Evolutionary conservation across 371 early-diverging fungal species (phyloP), one percentile per base, ranked within the genome.

Genomic region (Mortierella sp.): DNA sequence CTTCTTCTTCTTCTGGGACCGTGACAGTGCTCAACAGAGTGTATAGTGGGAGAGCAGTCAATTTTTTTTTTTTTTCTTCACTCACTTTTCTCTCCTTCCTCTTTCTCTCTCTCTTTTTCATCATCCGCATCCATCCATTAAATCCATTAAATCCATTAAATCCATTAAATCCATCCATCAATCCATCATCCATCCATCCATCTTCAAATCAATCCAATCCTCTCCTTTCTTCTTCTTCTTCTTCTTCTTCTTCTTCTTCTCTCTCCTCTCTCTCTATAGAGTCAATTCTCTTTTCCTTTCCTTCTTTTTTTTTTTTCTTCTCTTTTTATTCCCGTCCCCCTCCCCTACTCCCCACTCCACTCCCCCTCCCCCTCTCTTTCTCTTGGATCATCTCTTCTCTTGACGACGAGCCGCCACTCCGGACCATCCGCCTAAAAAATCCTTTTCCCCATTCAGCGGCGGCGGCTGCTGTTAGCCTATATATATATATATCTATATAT

Each of bases 221-320:
- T 25, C 55, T 14, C 56, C 46, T 59, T 51, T 18, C 23, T 60
- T 25, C 19, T 66, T 52, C 16, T 51, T 45, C 28, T 44, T 46
- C 47, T 44, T 44, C 50, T 50, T 9, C 21, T 9, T 50, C 50
- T 48, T 50, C 30, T 6, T 51, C 30, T 25, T 48, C 50, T 51
- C 16, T 18, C 30, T 26, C 51, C 48, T 23, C 50, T 25, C 19
- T 61, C 6, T 19, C n/a, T n/a, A n/a, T n/a, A n/a, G n/a, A n/a
- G n/a, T n/a, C n/a, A n/a, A n/a, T 57, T 28, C 18, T 37, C 21
- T 57, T 4, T 16, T 23, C 43, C 37, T 12, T 23, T 43, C 1
- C 1, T 21, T 58, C 59, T 55, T 14, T 23, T 55, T 55, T 7
- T 25, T 44, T 23, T 44, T 30, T 58, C n/a, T 29, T 26, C 29